phyloP scores from a whole-genome alignment of 805 yeast species.

The Ogataea naganishii region DNA sequence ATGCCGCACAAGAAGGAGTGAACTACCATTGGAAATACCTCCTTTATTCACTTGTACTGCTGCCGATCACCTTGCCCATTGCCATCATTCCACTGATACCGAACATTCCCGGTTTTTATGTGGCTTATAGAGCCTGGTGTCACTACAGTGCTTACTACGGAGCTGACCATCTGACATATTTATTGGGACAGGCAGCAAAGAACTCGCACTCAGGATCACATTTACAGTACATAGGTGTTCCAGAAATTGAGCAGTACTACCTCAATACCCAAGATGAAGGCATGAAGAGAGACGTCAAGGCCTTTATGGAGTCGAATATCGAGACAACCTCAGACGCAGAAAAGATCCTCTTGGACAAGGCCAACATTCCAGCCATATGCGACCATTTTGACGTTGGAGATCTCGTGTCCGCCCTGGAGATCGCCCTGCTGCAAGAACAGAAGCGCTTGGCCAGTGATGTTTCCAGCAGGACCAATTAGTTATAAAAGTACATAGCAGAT shows the following conservation, averaged over 20 bases:
- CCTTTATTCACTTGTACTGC: constrained; percentile 40
- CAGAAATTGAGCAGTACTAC: constrained; percentile 22
- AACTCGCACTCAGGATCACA: constrained; percentile 19
- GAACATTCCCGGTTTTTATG: constrained; percentile 84
- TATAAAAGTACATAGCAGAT: not conserved
- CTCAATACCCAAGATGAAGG: constrained; percentile 13
- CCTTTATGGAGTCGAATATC: constrained; percentile 5
- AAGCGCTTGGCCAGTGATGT: constrained; percentile 3
- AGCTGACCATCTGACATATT: constrained; percentile 52
- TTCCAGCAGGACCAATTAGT: not conserved
- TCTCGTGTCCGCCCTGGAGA: constrained; percentile 32
- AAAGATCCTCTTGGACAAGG: constrained; percentile 34
- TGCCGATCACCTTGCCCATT: constrained; percentile 77
- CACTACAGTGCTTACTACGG: constrained; percentile 75
- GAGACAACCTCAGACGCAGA: constrained; percentile 17
- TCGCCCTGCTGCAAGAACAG: constrained; percentile 50
- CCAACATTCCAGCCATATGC: constrained; percentile 36
- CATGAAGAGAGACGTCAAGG: constrained; percentile 11
- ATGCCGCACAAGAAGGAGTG: constrained; percentile 35
- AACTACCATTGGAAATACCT: constrained; percentile 49
- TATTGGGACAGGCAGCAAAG: constrained; percentile 32
- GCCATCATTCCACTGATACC: constrained; percentile 82
- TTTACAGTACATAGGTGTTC: constrained; percentile 24
- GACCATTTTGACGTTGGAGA: constrained; percentile 36
- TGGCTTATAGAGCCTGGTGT: constrained; percentile 75